Conservation (phyloP, 148 eudicot species). For the Arctostaphylos glauca region DNA sequence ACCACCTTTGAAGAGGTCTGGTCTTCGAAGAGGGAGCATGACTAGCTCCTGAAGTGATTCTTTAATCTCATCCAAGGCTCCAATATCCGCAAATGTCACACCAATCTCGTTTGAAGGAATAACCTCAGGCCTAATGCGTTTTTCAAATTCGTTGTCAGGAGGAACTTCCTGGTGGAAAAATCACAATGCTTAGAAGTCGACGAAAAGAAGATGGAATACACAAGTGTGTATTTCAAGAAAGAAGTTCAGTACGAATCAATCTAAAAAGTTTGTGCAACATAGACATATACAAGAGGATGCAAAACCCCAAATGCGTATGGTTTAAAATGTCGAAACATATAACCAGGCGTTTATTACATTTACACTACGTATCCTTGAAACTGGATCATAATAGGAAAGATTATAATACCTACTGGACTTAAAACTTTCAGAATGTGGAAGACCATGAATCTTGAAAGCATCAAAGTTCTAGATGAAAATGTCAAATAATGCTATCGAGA, state of each 20-base stretch:
- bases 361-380: background rate
- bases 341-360: background rate
- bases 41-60: constrained; percentile 90
- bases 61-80: constrained; percentile 75
- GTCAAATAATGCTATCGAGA: background rate
- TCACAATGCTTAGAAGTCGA: background rate
- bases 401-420: background rate
- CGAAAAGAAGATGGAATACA: background rate
- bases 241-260: background rate
- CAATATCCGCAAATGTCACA: constrained; percentile 78
- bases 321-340: background rate
- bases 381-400: background rate
- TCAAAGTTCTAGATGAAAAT: background rate
- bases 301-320: background rate
- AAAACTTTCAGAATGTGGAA: constrained; percentile 15
- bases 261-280: background rate
- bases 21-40: constrained; percentile 87
- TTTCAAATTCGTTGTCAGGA: constrained; percentile 92
- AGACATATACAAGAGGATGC: background rate
- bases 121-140: constrained; percentile 90
- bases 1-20: constrained; percentile 89
- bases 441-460: background rate
- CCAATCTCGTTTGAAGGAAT: constrained; percentile 81
- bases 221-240: background rate
- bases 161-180: constrained; percentile 57